phyloP scores from a whole-genome alignment of 2,329 filamentous ascomycete species.

The Stagonosporopsis vannaccii region DNA sequence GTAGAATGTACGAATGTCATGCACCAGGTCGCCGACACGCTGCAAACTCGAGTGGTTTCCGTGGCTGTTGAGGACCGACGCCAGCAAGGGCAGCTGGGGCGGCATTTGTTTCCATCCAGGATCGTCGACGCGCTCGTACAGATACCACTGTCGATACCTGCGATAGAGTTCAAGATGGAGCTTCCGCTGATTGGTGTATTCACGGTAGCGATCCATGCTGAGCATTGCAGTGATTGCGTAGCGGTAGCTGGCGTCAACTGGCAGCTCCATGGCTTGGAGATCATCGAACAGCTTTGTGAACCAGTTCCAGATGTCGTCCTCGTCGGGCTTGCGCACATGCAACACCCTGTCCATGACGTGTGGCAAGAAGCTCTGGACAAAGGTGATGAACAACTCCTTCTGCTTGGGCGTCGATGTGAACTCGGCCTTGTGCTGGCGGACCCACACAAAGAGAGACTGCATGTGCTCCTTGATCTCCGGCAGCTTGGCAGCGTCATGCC shows the following conservation, averaged over 20 bases:
- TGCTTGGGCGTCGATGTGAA: slow-evolving; percentile 20
- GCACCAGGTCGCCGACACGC: slow-evolving; percentile 29
- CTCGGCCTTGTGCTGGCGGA: slow-evolving; percentile 35
- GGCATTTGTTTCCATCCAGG: slow-evolving; percentile 1
- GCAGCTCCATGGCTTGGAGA: slow-evolving; percentile 29
- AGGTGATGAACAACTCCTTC: slow-evolving; percentile 21
- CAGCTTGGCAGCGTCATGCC: slow-evolving; percentile 32
- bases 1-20: slow-evolving; percentile 40
- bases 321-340: slow-evolving; percentile 25
- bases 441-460: slow-evolving; percentile 37
- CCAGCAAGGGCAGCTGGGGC: slow-evolving; percentile 26
- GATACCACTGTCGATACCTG: slow-evolving; percentile 29
- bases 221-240: slow-evolving; percentile 36
- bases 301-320: slow-evolving; percentile 36
- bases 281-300: slow-evolving; percentile 36
- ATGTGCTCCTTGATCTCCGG: slow-evolving; percentile 35
- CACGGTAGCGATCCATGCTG: slow-evolving; percentile 35
- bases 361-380: slow-evolving; percentile 38
- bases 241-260: slow-evolving; percentile 34
- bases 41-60: slow-evolving; percentile 28
- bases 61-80: slow-evolving; percentile 35
- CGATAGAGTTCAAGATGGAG: slow-evolving; percentile 37
- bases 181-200: slow-evolving; percentile 38
- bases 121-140: slow-evolving; percentile 20
- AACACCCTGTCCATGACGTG: slow-evolving; percentile 39